These are phyloP conservation scores for Inosperma sp. DNA, from an alignment of 768 basidiomycete species.

Conservation along the genomic window DNA sequence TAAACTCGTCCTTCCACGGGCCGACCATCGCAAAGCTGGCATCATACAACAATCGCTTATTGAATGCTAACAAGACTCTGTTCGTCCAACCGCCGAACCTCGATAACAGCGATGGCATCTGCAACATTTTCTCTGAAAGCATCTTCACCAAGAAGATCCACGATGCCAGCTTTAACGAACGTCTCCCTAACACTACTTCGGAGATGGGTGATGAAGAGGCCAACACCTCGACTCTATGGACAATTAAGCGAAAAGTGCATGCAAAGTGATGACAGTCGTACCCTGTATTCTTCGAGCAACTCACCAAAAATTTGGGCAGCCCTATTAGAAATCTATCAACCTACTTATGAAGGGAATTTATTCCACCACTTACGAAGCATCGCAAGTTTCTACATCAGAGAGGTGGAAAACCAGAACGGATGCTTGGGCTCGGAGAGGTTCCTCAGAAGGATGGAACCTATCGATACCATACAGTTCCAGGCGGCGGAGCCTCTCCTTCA, in stretches of 20 bases:
- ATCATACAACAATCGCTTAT: not conserved
- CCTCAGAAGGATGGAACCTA: constrained; percentile 84
- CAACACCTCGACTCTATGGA: constrained; percentile 45
- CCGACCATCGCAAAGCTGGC: not conserved
- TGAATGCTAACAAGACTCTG: not conserved
- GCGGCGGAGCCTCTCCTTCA: constrained; percentile 85
- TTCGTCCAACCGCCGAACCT: constrained; percentile 19
- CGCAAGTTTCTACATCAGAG: constrained; percentile 85
- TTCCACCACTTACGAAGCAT: constrained; percentile 68
- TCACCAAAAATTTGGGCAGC: constrained; percentile 84
- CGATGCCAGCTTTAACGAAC: constrained; percentile 49
- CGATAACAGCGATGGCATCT: constrained; percentile 45
- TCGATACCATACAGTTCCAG: constrained; percentile 85
- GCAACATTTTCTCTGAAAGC: constrained; percentile 48
- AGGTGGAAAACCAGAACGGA: constrained; percentile 86
- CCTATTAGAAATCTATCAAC: constrained; percentile 33
- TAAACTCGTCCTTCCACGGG: too few species aligned
- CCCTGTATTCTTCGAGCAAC: constrained; percentile 72
- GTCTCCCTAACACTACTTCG: constrained; percentile 34
- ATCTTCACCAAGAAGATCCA: constrained; percentile 44
- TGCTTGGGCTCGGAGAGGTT: constrained; percentile 69
- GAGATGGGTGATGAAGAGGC: constrained; percentile 50
- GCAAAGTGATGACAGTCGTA: constrained; percentile 22
- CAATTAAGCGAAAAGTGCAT: not conserved
- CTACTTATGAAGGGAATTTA: not conserved